Evolutionary conservation across 2,329 filamentous ascomycete species (phyloP).

Genomic region (Bipolaris zeicola): DNA sequence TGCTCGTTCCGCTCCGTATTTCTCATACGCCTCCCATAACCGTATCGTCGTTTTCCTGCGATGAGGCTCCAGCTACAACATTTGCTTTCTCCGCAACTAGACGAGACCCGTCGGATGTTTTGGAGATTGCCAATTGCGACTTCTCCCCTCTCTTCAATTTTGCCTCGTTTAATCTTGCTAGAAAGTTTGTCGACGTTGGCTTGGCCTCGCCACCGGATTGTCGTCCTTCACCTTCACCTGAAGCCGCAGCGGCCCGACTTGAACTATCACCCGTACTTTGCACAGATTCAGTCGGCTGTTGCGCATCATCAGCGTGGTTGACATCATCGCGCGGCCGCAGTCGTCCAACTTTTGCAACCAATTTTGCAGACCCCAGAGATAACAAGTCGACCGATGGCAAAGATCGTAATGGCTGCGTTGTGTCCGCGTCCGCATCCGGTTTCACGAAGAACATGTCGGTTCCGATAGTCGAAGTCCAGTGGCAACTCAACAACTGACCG

Average conservation of each 20-base stretch:
- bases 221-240: not conserved
- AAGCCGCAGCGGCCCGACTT: not conserved
- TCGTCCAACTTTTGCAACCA: constrained; percentile 69
- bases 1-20: not conserved
- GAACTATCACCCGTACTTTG: constrained; percentile 2
- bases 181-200: constrained; percentile 45
- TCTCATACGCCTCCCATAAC: constrained; percentile 20
- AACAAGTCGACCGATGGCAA: constrained; percentile 70
- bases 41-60: constrained; percentile 11
- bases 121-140: constrained; percentile 25
- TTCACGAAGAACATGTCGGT: constrained; percentile 76
- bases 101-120: constrained; percentile 21
- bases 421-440: constrained; percentile 27
- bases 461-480: constrained; percentile 82
- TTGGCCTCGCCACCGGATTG: constrained; percentile 2
- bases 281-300: constrained; percentile 5
- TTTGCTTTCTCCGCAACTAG: constrained; percentile 17
- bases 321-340: constrained; percentile 51
- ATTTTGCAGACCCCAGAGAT: constrained; percentile 70
- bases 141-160: constrained; percentile 51
- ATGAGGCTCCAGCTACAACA: not conserved
- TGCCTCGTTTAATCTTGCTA: constrained; percentile 48
- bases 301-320: constrained; percentile 10
- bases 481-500: constrained; percentile 76
- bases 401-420: constrained; percentile 53